Conservation (phyloP, 345 rosid species). For the Populus alba region DNA sequence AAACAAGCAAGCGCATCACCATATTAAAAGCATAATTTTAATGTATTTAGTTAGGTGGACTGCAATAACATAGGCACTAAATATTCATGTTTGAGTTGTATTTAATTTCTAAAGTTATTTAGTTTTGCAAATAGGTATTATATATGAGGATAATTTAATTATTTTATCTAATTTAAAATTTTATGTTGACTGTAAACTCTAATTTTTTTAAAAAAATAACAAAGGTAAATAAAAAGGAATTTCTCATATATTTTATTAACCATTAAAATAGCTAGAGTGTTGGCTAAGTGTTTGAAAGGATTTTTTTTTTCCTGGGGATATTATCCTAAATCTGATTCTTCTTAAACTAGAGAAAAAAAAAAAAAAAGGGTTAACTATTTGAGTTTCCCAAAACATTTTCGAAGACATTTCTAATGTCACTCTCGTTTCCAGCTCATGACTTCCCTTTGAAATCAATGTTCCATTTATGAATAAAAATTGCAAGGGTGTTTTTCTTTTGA, state of each 20-base stretch:
- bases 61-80: too few species aligned
- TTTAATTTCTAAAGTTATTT: too few species aligned
- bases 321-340: neutral
- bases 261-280: neutral
- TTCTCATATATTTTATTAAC: neutral
- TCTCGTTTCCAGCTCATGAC: neutral
- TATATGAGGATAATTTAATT: too few species aligned
- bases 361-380: neutral
- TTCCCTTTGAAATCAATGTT: neutral
- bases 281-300: neutral
- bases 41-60: too few species aligned
- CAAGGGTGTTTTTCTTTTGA: neutral
- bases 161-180: too few species aligned
- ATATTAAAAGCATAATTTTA: too few species aligned
- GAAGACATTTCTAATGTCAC: neutral
- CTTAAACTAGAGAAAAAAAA: neutral
- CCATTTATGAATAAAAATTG: neutral
- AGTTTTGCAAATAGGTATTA: too few species aligned
- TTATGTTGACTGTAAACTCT: too few species aligned
- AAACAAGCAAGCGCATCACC: too few species aligned
- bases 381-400: neutral
- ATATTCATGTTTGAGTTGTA: too few species aligned
- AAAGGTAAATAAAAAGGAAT: too few species aligned
- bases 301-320: neutral
- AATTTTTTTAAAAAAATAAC: too few species aligned